phyloP scores from a whole-genome alignment of 108 stramenopile species.

The Aurantiochytrium sp. region DNA sequence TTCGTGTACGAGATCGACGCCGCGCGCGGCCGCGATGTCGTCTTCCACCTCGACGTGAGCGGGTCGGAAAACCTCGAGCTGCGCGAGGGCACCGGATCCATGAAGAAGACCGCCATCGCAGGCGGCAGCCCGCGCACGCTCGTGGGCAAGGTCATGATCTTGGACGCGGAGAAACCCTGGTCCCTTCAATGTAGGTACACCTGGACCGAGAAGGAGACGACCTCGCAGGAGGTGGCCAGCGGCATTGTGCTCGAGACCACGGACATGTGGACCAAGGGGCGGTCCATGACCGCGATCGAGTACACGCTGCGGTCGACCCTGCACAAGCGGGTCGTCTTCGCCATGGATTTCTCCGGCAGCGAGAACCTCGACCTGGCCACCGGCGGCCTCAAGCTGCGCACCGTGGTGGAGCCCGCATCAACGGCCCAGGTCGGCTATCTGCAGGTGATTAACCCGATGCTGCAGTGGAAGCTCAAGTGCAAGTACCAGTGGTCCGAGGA shows the following conservation, averaged over 20 bases:
- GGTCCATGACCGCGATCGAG: constrained; percentile 19
- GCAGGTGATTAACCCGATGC: neutral
- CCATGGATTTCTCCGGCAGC: neutral
- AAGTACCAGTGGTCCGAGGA: constrained; percentile 23
- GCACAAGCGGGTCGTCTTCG: neutral
- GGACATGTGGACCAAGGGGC: constrained; percentile 25
- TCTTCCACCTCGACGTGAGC: neutral
- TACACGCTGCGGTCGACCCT: neutral
- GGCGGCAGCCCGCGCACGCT: neutral
- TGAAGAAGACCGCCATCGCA: neutral
- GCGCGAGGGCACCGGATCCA: neutral
- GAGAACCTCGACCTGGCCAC: constrained; percentile 13
- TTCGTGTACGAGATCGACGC: neutral
- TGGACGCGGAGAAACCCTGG: neutral
- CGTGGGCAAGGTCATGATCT: neutral
- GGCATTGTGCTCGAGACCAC: neutral
- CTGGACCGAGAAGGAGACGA: constrained; percentile 29
- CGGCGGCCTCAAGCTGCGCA: constrained; percentile 21
- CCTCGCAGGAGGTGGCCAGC: neutral
- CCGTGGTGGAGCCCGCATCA: neutral
- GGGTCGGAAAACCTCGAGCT: neutral
- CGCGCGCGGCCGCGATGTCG: neutral
- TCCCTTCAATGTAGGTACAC: constrained; percentile 4
- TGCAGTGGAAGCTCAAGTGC: constrained; percentile 27
- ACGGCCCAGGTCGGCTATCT: neutral